A percentile compares a stretch with the other conserved stretches of the same genome.
Evolutionary conservation across 495 filamentous ascomycete species (phyloP).

Genomic region (Penicillium parvum): DNA sequence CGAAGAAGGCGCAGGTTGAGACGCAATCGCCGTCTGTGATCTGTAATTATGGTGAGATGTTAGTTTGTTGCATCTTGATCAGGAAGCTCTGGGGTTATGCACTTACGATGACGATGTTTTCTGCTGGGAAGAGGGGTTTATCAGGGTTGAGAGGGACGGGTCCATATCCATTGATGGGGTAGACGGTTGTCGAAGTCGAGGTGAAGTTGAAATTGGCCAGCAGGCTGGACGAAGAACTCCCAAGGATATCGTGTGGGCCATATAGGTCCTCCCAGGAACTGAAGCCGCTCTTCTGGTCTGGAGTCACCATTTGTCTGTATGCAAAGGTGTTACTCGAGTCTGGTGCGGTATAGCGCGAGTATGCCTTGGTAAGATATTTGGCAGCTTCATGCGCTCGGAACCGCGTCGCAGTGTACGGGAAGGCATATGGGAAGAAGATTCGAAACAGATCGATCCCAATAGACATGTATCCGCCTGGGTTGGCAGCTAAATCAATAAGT

Average conservation of each 20-base stretch:
- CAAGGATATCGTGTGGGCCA: conserved; percentile 39
- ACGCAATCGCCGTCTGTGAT: conserved; percentile 59
- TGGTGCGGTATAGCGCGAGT: conserved; percentile 9
- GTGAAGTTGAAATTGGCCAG: conserved; percentile 47
- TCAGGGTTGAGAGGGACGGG: conserved; percentile 22
- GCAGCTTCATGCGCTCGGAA: conserved; percentile 40
- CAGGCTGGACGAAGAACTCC: conserved; percentile 43
- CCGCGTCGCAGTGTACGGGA: conserved; percentile 37
- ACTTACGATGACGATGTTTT: conserved; percentile 47
- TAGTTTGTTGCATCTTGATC: no score
- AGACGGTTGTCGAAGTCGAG: conserved; percentile 29
- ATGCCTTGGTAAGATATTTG: conserved; percentile 39
- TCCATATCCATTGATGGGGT: conserved; percentile 40
- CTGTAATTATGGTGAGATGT: conserved; percentile 9
- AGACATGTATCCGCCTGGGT: conserved; percentile 46
- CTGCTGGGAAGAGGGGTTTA: conserved; percentile 38
- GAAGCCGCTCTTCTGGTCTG: conserved; percentile 36
- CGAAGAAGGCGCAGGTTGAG: conserved; percentile 60
- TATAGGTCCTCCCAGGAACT: conserved; percentile 51
- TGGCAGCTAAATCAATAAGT: conserved; percentile 53
- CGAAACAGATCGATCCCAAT: conserved; percentile 26
- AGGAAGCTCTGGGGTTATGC: background rate
- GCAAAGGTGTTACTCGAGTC: conserved; percentile 19
- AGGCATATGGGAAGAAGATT: conserved; percentile 34
- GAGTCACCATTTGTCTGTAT: conserved; percentile 17